Base-by-base conservation (phyloP, 2,329 filamentous ascomycete species). In the Phoma sp. region DNA sequence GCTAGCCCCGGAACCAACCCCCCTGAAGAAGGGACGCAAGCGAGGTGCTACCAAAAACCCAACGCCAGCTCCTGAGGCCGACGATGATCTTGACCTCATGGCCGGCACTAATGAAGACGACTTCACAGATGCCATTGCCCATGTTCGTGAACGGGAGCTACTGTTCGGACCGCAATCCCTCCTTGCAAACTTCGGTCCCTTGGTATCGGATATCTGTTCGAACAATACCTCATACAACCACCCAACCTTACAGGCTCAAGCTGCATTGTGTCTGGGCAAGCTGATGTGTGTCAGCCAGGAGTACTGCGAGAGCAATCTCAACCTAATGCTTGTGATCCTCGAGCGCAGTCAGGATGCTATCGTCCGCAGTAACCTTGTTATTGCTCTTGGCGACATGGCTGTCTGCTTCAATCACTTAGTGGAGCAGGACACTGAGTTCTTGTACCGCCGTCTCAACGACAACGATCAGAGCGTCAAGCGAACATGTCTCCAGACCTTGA, bases 371-470 rank as follows among this genome's bases (percentile, higher is more conserved):
- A 99, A 99, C 71, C 91, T 96, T 8, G 96, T 99, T 14, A 96
- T 99, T 65, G 93, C 95, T 0, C 86, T 99, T 0, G 95, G 95
- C 35, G 95, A 99, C 72, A 99, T 99, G 95, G 96, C 96, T 0
- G 95, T 99, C 22, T 97, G 93, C 83, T 99, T 99, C 83, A 99
- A 99, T 71, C 95, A 99, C 70, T 85, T 99, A 44, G 97, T 99
- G 65, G 96, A 99, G 70, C 96, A 99, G 77, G 98, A 99, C 75
- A 99, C 95, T 0, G 95, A 99, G 73, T 99, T 98, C 80, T 77
- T 99, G 37, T 99, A 99, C 77, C 88, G 95, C 18, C 87, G 96
- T 14, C 83, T 99, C 7, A 96, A 95, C 13, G 96, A 99, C 69
- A 80, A 85, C 13, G 93, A 97, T 65, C 85, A 86, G 22, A 93